phyloP scores from a whole-genome alignment of 2,329 filamentous ascomycete species.

The Nothophoma quercina region DNA sequence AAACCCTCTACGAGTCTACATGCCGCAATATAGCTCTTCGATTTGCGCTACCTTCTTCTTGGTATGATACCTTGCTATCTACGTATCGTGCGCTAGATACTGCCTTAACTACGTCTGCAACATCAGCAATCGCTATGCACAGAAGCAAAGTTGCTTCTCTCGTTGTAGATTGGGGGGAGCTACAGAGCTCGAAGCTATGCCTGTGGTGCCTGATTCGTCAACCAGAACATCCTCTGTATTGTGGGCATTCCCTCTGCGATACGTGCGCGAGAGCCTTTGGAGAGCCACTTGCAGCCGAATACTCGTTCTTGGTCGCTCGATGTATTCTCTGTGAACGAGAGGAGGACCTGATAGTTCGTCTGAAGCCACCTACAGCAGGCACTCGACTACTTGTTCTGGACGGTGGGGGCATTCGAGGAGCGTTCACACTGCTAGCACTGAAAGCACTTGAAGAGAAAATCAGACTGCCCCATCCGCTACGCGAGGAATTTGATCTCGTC shows the following conservation, averaged over 20 bases:
- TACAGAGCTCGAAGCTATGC: neutral
- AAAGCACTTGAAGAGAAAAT: neutral
- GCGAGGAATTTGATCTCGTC: neutral
- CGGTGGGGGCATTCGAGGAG: conserved; percentile 18
- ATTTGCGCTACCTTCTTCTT: neutral
- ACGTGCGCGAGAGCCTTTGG: neutral
- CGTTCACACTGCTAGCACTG: conserved; percentile 21
- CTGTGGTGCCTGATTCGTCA: neutral
- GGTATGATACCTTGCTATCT: neutral
- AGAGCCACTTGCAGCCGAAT: conserved; percentile 12
- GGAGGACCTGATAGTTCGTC: neutral
- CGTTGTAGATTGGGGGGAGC: conserved; percentile 10
- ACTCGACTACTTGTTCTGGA: conserved; percentile 23
- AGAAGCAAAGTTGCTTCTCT: neutral
- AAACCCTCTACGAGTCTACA: neutral
- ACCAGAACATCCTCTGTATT: neutral
- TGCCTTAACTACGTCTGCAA: conserved; percentile 6
- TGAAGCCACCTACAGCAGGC: conserved; percentile 21
- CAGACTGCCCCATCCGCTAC: neutral
- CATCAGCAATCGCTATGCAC: no score
- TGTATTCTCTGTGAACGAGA: neutral
- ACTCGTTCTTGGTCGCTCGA: neutral
- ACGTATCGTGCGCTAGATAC: neutral
- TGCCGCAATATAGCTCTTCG: no score
- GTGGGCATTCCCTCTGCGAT: neutral